Conservation (phyloP, 1,284 basidiomycete genomes). For the Stygiomarasmius scandens region DNA sequence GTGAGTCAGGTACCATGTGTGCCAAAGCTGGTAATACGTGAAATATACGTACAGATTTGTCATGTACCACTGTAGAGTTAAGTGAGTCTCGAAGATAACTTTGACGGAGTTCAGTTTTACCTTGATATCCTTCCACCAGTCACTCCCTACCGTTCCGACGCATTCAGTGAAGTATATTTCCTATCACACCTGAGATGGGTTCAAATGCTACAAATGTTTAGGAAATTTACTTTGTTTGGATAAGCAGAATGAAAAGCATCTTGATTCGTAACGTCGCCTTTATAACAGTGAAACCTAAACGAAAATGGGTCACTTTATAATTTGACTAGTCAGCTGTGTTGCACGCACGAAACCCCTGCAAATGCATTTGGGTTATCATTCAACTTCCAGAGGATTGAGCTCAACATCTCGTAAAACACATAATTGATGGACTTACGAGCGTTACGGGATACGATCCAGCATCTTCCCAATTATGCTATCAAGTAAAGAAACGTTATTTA, state of each 20-base stretch:
- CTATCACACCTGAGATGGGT: neutral
- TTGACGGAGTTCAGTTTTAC: no score
- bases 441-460: constrained; percentile 32
- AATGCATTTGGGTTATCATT: constrained; percentile 31
- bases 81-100: no score
- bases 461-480: constrained; percentile 36
- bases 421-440: constrained; percentile 7
- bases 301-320: no score
- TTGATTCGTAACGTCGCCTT: constrained; percentile 27
- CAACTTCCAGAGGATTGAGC: constrained; percentile 18
- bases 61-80: constrained; percentile 49
- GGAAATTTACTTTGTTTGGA: constrained; percentile 32
- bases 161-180: constrained; percentile 26
- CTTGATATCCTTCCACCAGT: constrained; percentile 62
- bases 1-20: no score
- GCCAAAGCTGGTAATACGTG: neutral
- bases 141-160: constrained; percentile 33
- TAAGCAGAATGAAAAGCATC: constrained; percentile 29
- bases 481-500: neutral
- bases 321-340: neutral
- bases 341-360: constrained; percentile 29
- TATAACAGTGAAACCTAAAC: constrained; percentile 38
- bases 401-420: neutral
- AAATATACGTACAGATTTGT: constrained; percentile 46
- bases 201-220: no score